Base-by-base conservation (phyloP, 768 basidiomycete species). In the Lentinula aciculospora region DNA sequence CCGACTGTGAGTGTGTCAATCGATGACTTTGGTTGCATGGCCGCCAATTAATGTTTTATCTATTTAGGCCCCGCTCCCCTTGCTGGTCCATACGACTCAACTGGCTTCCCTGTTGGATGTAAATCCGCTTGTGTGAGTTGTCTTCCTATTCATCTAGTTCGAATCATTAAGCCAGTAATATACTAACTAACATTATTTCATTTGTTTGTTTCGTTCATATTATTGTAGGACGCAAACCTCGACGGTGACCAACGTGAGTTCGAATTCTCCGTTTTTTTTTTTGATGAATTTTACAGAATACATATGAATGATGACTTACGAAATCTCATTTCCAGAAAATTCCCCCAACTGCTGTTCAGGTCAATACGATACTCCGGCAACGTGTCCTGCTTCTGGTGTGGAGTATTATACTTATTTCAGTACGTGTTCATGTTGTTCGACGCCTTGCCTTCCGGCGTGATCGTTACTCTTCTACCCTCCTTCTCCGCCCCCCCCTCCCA, bases 341-440 rank as follows among this genome's bases (percentile, higher is more conserved):
- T 63, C 61, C 7, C 59, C 66, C n/a, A 68, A 68, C 59, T 66
- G 67, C 60, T 68, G 67, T 61, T 62, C 47, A 17, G 66, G 65
- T 1, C 19, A 15, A 17, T 51, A 60, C 54, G 59, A 67, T 61
- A 79, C 76, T 7, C 54, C 76, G 2, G 69, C 62, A 13, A 80
- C 80, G 0, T 83, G 82, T 63, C 81, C 79, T 8, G 56, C 75
- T 2, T 75, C 76, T 1, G 79, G 79, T 17, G 79, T 83, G 4
- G 58, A 57, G 19, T 74, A 72, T 63, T 82, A 82, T 65, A 66
- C 59, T 53, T 81, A 77, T 68, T 81, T 81, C 70, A 82, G 79
- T 77, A 39, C 54, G 56, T 57, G 12, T n/a, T n/a, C n/a, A n/a
- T n/a, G n/a, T n/a, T n/a, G n/a, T n/a, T 21, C 4, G 0, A 27